Conservation (phyloP, 2,329 filamentous ascomycete species). For the Cercospora janseana region DNA sequence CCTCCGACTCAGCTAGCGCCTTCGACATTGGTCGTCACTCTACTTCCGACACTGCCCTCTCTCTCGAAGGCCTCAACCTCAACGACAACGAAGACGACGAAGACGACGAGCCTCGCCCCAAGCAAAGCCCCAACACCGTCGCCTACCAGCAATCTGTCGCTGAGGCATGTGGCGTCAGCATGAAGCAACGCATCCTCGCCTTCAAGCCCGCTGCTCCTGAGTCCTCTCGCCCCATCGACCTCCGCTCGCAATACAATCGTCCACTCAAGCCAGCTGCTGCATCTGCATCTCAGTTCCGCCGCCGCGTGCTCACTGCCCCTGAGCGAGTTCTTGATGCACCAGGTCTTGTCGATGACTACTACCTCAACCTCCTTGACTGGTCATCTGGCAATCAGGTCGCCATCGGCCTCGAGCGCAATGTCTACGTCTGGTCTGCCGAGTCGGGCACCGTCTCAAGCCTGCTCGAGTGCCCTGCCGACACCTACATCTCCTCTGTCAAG, state of each 20-base stretch:
- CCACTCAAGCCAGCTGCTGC: slow-evolving; percentile 76
- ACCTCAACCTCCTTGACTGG: slow-evolving; percentile 98
- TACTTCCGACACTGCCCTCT: slow-evolving; percentile 64
- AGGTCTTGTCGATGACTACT: slow-evolving; percentile 96
- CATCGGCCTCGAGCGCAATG: slow-evolving; percentile 92
- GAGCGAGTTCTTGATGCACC: slow-evolving; percentile 96
- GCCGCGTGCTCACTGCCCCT: slow-evolving; percentile 88
- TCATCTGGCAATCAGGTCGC: slow-evolving; percentile 96
- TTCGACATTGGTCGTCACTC: slow-evolving; percentile 61
- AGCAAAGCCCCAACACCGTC: slow-evolving; percentile 79
- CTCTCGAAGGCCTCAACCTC: slow-evolving; percentile 75
- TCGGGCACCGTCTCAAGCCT: slow-evolving; percentile 85
- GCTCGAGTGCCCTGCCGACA: slow-evolving; percentile 82
- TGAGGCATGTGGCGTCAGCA: slow-evolving; percentile 84
- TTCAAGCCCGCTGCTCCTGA: slow-evolving; percentile 99
- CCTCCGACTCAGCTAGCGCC: slow-evolving; percentile 65
- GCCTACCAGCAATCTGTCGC: slow-evolving; percentile 92
- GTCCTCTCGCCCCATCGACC: slow-evolving; percentile 96
- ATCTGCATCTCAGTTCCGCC: slow-evolving; percentile 79
- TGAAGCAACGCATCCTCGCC: slow-evolving; percentile 92
- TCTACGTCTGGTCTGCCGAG: slow-evolving; percentile 98
- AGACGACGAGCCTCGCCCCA: slow-evolving; percentile 58
- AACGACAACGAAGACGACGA: slow-evolving; percentile 73
- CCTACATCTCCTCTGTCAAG: slow-evolving; percentile 96
- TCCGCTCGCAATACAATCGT: slow-evolving; percentile 96